Base-by-base conservation (phyloP, 2,329 filamentous ascomycete species). In the Cadophora sp. region DNA sequence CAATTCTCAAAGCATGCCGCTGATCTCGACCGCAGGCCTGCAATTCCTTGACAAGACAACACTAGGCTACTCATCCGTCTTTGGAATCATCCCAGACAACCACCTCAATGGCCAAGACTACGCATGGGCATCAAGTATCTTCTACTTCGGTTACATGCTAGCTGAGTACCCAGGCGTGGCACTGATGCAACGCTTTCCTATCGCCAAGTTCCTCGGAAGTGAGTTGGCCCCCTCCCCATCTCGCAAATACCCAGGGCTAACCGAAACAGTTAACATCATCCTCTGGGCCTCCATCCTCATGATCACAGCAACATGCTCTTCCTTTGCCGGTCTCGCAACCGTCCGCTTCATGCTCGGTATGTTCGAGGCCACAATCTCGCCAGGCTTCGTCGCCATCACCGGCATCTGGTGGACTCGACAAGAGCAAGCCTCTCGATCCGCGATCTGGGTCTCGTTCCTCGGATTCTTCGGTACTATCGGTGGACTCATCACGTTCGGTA, bases 141-240 rank as follows among this genome's bases (percentile, higher is more conserved):
- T 75, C 63, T 75, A 74, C 56, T 72, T 79, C 46, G 77, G 78
- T 24, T 80, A 81, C 60, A 71, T 80, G 26, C 62, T 79, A 37
- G 77, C 75, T 67, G 77, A 77, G 56, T 76, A 79, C 9, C 78
- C 78, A 16, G 74, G 73, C n/a, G 75, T 75, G 24, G 72, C 68
- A 27, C 66, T 80, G 0, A 70, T 80, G 16, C 79, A 80, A 66
- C 73, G 72, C n/a, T 75, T 80, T 46, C 79, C 79, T 8, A 73
- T 81, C 5, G 88, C 86, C 0, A 90, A 89, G 74, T 90, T 89
- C 75, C 87, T 85, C 16, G 79, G 78, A 37, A 66, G 66, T 68
- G 16, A 31, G 66, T 50, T 22, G 24, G 6, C 29, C 27, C 4
- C 27, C 16, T 31, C 62, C 29, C 55, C 16, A 40, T n/a, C 48